Conservation (phyloP, 108 stramenopile genomes). For the Cyclotella baltica region DNA sequence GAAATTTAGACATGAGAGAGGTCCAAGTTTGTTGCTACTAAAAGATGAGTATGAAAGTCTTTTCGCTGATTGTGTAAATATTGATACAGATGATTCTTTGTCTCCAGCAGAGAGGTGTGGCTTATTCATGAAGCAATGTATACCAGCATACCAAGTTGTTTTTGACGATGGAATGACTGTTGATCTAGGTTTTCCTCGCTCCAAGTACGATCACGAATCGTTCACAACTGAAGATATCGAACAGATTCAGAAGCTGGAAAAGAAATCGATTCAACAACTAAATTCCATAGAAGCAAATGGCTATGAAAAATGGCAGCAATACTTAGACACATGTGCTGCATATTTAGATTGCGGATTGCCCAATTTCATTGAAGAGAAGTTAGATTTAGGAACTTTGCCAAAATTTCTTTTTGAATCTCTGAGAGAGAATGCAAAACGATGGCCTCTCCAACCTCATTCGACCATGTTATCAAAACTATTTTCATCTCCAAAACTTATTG, state of each 20-base stretch:
- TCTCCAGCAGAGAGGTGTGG: conserved; percentile 60
- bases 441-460: conserved; percentile 86
- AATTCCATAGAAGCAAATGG: conserved; percentile 70
- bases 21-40: conserved; percentile 75
- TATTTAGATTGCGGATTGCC: conserved; percentile 83
- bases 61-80: conserved; percentile 59
- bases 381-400: conserved; percentile 73
- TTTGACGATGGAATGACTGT: conserved; percentile 83
- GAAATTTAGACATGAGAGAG: conserved; percentile 87
- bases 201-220: background rate
- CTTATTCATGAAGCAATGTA: conserved; percentile 69
- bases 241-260: conserved; percentile 25
- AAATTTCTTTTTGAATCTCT: conserved; percentile 68
- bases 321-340: conserved; percentile 69
- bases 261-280: conserved; percentile 59
- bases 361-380: conserved; percentile 83
- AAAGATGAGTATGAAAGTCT: conserved; percentile 66
- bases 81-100: background rate
- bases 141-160: conserved; percentile 84
- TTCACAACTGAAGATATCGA: conserved; percentile 21
- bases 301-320: conserved; percentile 70
- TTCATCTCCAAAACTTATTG: conserved; percentile 70
- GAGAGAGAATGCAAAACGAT: conserved; percentile 62
- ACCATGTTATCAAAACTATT: conserved; percentile 71
- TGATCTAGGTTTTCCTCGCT: conserved; percentile 71